phyloP scores from a whole-genome alignment of 352 stramenopile species.

The Phytophthora capsici region DNA sequence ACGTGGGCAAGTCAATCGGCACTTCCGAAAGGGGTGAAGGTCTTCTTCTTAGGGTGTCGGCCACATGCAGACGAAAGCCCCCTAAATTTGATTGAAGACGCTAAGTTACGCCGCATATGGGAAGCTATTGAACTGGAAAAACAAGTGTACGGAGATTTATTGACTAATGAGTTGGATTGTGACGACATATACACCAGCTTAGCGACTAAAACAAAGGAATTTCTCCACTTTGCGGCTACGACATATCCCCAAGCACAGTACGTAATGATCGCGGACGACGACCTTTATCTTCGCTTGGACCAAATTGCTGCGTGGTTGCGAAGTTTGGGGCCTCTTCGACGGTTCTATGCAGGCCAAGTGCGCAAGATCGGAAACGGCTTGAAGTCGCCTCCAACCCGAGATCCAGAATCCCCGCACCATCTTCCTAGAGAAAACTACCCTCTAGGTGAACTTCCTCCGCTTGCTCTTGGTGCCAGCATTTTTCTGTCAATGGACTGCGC shows the following conservation, averaged over 20 bases:
- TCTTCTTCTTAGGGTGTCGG: conserved; percentile 16
- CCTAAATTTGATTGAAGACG: neutral
- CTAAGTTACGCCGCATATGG: neutral
- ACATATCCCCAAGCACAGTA: conserved; percentile 19
- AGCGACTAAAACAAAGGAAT: conserved; percentile 56
- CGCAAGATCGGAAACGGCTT: neutral
- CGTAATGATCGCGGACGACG: conserved; percentile 70
- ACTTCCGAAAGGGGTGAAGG: conserved; percentile 9
- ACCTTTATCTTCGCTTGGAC: conserved; percentile 55
- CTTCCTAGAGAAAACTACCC: conserved; percentile 36
- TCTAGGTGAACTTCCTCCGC: conserved; percentile 40
- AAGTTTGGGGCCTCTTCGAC: neutral
- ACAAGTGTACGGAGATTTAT: conserved; percentile 35
- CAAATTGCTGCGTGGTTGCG: conserved; percentile 10
- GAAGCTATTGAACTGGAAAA: conserved; percentile 16
- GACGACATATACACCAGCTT: conserved; percentile 52
- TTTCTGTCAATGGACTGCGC: conserved; percentile 56
- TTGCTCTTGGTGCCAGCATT: conserved; percentile 52
- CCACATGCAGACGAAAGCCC: neutral
- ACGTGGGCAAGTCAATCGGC: conserved; percentile 36
- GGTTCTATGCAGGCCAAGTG: conserved; percentile 4
- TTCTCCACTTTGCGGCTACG: conserved; percentile 40
- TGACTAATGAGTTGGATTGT: conserved; percentile 53
- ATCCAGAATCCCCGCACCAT: neutral
- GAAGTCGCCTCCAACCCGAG: neutral